Conservation (phyloP, 2,329 filamentous ascomycete species). For the Fusarium falciforme region DNA sequence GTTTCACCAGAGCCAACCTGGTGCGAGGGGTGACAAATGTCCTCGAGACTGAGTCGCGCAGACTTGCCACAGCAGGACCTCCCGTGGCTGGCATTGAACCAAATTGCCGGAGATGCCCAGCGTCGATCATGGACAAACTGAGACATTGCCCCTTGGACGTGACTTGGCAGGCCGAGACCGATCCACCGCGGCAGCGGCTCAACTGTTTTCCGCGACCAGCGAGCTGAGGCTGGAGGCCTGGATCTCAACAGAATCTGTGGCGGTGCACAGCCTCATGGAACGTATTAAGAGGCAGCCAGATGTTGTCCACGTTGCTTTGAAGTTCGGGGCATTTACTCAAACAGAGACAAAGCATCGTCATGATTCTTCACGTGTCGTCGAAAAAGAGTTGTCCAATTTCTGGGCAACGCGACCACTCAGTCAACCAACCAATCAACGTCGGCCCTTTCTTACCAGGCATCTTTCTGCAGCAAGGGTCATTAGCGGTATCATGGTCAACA, state of each 20-base stretch:
- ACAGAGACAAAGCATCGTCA: not conserved
- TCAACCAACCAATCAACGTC: slow-evolving; percentile 23
- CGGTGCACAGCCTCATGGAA: slow-evolving; percentile 2
- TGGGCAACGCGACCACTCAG: slow-evolving; percentile 17
- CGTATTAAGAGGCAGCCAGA: not conserved
- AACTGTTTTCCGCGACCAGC: not conserved
- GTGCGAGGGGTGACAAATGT: slow-evolving; percentile 28
- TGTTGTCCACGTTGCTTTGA: not conserved
- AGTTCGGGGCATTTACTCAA: not conserved
- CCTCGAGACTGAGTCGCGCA: slow-evolving; percentile 4
- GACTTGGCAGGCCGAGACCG: slow-evolving; percentile 23
- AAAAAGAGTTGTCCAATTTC: slow-evolving; percentile 33
- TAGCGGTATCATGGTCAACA: not conserved
- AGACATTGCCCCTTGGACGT: slow-evolving; percentile 6
- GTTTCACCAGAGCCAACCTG: slow-evolving; percentile 27
- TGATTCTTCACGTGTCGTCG: slow-evolving; percentile 15
- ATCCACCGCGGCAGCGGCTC: slow-evolving; percentile 4
- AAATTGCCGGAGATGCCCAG: not conserved
- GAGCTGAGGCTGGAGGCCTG: not conserved
- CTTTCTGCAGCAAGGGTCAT: slow-evolving; percentile 30
- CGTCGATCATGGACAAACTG: slow-evolving; percentile 22
- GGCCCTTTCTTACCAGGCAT: slow-evolving; percentile 3
- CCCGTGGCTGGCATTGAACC: not conserved
- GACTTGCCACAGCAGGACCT: not conserved
- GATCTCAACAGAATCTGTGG: slow-evolving; percentile 1